A percentile compares a stretch with the other conserved stretches of the same genome.
phyloP scores from a whole-genome alignment of 1,284 basidiomycete genomes.

The Agaricales sp. region DNA sequence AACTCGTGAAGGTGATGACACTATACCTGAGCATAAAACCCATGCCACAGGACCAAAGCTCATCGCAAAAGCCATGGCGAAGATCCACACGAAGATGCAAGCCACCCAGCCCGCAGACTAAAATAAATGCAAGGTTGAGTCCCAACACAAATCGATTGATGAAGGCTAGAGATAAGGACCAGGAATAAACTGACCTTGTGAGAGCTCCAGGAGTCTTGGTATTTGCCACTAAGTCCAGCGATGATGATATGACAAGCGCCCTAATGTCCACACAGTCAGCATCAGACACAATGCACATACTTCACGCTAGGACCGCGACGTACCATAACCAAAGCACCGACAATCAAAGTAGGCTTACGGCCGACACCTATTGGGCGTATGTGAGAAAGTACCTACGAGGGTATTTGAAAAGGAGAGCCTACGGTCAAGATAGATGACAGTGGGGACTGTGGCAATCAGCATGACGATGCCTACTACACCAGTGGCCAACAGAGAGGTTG shows the following conservation, averaged over 20 bases:
- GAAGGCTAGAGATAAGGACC: background rate
- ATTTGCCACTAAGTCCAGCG: conserved; percentile 47
- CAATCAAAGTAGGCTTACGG: conserved; percentile 58
- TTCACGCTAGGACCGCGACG: no score
- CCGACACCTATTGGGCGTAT: conserved; percentile 65
- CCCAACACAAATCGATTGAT: no score
- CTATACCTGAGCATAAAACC: background rate
- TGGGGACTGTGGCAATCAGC: conserved; percentile 30
- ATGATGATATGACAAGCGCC: conserved; percentile 55
- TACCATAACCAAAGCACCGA: conserved; percentile 67
- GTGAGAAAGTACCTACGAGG: conserved; percentile 63
- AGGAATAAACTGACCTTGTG: conserved; percentile 18
- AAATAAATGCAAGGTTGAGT: conserved; percentile 1
- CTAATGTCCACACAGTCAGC: no score
- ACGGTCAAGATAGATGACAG: conserved; percentile 3
- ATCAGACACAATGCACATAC: no score
- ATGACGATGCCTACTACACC: conserved; percentile 76
- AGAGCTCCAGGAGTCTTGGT: conserved; percentile 39
- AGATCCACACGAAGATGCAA: conserved; percentile 57
- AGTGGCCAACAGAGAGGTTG: conserved; percentile 61
- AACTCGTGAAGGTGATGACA: conserved; percentile 1
- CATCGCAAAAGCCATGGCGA: conserved; percentile 34
- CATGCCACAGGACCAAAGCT: conserved; percentile 66
- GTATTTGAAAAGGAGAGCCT: conserved; percentile 45
- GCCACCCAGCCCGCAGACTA: conserved; percentile 55